Evolutionary conservation across 805 yeast genomes (phyloP).

Genomic region (Candida lessepsii): DNA sequence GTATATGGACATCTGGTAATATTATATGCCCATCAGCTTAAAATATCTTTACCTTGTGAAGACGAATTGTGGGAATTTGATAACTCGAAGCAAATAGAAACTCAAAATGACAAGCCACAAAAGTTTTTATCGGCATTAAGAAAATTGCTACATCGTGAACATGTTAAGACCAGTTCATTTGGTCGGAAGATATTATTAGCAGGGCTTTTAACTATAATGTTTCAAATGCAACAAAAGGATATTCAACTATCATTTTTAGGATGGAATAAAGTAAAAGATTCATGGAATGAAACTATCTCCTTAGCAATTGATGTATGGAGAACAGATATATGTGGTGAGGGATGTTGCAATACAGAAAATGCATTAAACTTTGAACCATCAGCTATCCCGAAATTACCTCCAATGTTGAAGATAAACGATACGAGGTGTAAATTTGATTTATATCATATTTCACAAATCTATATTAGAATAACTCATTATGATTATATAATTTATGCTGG

Average conservation of each 20-base stretch:
- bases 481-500: slow-evolving; percentile 32
- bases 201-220: slow-evolving; percentile 24
- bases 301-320: slow-evolving; percentile 31
- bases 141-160: slow-evolving; percentile 21
- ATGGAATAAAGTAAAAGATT: slow-evolving; percentile 24
- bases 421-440: slow-evolving; percentile 25
- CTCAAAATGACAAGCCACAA: slow-evolving; percentile 20
- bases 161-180: slow-evolving; percentile 21
- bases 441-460: slow-evolving; percentile 28
- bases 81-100: slow-evolving; percentile 13
- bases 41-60: slow-evolving; percentile 28
- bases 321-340: slow-evolving; percentile 20
- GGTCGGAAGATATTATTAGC: slow-evolving; percentile 24
- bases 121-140: slow-evolving; percentile 24
- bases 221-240: slow-evolving; percentile 28
- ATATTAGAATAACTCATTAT: slow-evolving; percentile 28
- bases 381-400: slow-evolving; percentile 16
- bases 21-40: slow-evolving; percentile 28
- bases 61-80: slow-evolving; percentile 29
- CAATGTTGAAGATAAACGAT: slow-evolving; percentile 22
- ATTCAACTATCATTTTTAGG: slow-evolving; percentile 24
- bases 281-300: slow-evolving; percentile 28
- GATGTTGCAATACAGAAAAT: slow-evolving; percentile 18
- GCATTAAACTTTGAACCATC: slow-evolving; percentile 10
- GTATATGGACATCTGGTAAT: slow-evolving; percentile 31